Base-by-base conservation (phyloP, 208 protist species). In the Leishmania arabica region DNA sequence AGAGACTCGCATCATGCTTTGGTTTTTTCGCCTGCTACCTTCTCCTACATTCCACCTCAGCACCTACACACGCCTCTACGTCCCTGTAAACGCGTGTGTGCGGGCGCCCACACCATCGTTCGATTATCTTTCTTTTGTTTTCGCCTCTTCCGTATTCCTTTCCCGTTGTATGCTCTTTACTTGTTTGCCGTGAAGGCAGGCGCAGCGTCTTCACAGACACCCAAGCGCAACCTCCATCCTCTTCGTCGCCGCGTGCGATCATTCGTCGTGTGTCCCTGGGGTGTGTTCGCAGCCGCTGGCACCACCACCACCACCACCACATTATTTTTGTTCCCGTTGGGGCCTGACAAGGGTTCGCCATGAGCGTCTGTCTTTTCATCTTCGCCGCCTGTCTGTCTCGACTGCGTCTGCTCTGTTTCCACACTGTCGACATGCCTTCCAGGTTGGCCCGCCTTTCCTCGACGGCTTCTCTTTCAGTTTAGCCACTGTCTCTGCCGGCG, bases 11-110 rank as follows among this genome's bases (percentile, higher is more conserved):
- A 72, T 58, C 45, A 17, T 73, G 40, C 45, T 47, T 31, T 73
- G 66, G 1, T 73, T 54, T 27, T 27, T 42, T 62, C 42, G 27
- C 21, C 68, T 1, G 1, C 58, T 68, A 27, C 13, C 9, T n/a
- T 71, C 27, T 54, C 24, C 51, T 62, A 56, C 24, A n/a, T 54
- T 65, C 66, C 53, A n/a, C 37, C n/a, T 78, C 37, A 53, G 27
- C 72, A 17, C 79, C 9, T 53, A 13, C 79, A 49, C 79, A 31
- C 68, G 68, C 62, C 53, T 68, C 17, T 68, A 42, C 75, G 69
- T 34, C 3, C 34, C n/a, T 37, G 19, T 65, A 54, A 53, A 54
- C 64, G 34, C 68, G 27, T 78, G 79, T 45, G 79, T 9, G 49
- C 24, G 13, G 53, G 37, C 5, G 17, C 75, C 19, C 40, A 64